Evolutionary conservation across 805 yeast genomes (phyloP).

Genomic region (Vanderwaltozyma tropicalis): DNA sequence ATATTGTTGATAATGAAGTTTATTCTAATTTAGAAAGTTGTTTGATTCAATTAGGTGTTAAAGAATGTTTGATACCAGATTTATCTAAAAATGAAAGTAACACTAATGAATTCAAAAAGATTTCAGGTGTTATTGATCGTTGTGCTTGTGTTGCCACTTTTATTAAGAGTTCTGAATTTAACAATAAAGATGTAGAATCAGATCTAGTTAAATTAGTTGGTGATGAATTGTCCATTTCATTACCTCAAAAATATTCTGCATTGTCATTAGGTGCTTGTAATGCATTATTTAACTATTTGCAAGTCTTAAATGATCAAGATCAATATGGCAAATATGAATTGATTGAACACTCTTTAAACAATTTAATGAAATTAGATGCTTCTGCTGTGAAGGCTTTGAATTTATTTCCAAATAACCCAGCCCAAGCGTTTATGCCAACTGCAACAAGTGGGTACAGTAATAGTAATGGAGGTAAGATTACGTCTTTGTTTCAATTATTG

Average conservation of each 20-base stretch:
- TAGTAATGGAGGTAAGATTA: slow-evolving; percentile 29
- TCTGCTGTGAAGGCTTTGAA: slow-evolving; percentile 84
- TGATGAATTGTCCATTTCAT: slow-evolving; percentile 31
- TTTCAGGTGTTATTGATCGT: slow-evolving; percentile 62
- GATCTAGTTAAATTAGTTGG: slow-evolving; percentile 66
- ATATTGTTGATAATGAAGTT: slow-evolving; percentile 79
- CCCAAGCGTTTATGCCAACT: slow-evolving; percentile 13
- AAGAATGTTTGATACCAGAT: slow-evolving; percentile 62
- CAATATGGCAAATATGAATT: slow-evolving; percentile 47
- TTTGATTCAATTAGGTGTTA: slow-evolving; percentile 79
- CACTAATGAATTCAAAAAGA: slow-evolving; percentile 43
- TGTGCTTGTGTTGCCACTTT: slow-evolving; percentile 67
- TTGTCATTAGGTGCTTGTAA: slow-evolving; percentile 24
- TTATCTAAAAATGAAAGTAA: slow-evolving; percentile 14
- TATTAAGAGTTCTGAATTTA: slow-evolving; percentile 46
- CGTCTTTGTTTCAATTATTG: slow-evolving; percentile 70
- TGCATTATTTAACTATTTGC: slow-evolving; percentile 61
- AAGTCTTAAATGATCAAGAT: slow-evolving; percentile 46
- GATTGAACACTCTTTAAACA: slow-evolving; percentile 58
- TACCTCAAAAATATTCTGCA: slow-evolving; percentile 22
- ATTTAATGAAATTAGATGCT: slow-evolving; percentile 82
- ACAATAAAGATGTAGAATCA: slow-evolving; percentile 59
- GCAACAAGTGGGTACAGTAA: slow-evolving; percentile 4
- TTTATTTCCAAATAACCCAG: slow-evolving; percentile 50
- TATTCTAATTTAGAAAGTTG: slow-evolving; percentile 80